Evolutionary conservation across 805 yeast species (phyloP), one percentile per base, ranked within the genome.

Genomic region (Clavispora phyllophila): DNA sequence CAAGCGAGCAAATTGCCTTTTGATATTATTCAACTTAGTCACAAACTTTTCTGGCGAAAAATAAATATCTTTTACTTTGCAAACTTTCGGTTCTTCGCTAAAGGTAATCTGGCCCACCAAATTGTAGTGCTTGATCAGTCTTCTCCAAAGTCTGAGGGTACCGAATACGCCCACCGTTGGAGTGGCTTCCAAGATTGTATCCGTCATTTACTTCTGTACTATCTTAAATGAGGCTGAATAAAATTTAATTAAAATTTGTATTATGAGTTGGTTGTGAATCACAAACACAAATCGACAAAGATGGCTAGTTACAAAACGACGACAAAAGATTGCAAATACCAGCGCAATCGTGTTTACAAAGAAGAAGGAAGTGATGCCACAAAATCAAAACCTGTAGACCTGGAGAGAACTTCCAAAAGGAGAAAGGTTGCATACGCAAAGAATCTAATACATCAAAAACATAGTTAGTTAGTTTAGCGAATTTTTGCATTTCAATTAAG

Each of bases 401-500:
- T n/a, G n/a, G n/a, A n/a, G n/a, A n/a, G n/a, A n/a, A n/a, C n/a
- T n/a, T n/a, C n/a, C n/a, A n/a, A n/a, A n/a, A n/a, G n/a, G n/a
- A n/a, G n/a, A n/a, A n/a, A n/a, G n/a, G n/a, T n/a, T n/a, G n/a
- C n/a, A n/a, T n/a, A n/a, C n/a, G n/a, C n/a, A n/a, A n/a, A n/a
- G n/a, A n/a, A n/a, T n/a, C n/a, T n/a, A n/a, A n/a, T 22, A 22
- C 23, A 22, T 5, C 23, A 22, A 22, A 22, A 22, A 22, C 23
- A 22, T 22, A n/a, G n/a, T n/a, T n/a, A n/a, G n/a, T n/a, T n/a
- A n/a, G n/a, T n/a, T n/a, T n/a, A n/a, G n/a, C n/a, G n/a, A n/a
- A 5, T 22, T 5, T 22, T 22, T 22, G 5, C 23, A 22, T 8
- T 22, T 22, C 23, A 22, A 22, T 22, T 25, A 25, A 14, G 84